Evolutionary conservation across 305 asterid species (phyloP), one percentile per base, ranked within the genome.

Genomic region (Solanum chacoense): DNA sequence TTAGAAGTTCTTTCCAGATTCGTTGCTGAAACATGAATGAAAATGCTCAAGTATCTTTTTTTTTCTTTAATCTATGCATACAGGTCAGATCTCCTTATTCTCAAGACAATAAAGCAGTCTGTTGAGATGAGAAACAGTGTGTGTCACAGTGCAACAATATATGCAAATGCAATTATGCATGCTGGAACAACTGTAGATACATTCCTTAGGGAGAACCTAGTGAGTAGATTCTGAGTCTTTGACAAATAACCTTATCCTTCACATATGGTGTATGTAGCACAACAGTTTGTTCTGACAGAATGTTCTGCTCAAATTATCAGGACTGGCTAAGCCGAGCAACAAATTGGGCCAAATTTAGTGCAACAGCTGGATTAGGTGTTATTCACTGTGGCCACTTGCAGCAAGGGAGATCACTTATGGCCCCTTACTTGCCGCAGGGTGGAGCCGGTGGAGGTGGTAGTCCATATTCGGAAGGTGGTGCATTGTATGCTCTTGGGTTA

Each of bases 281-380:
- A 42, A 5, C 7, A 7, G 18, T 40, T 76, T 86, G 45, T 35
- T 80, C 87, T 37, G 36, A 83, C 87, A 55, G 85, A 88, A 14
- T n/a, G 55, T 73, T 31, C 91, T 74, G 69, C 85, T 73, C 20
- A 40, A 40, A 80, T 83, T 90, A 29, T 87, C 95, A 96, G 99
- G 99, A 97, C 91, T 97, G 99, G 99, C 95, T 96, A 85, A 96
- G 99, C 91, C 94, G 99, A 91, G 99, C 99, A 89, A 95, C 98
- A 37, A 96, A 96, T 90, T 98, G 99, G 99, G 98, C 99, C 76
- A 96, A 98, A 90, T 98, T 97, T 89, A 98, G 98, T 87, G 99
- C 99, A 59, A 98, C 99, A 50, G 99, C 99, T n/a, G 99, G 99
- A 65, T 95, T 98, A 88, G 99, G 99, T 63, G 99, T 98, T 79